These are phyloP conservation scores for Begonia loranthoides DNA, from an alignment of 306 rosid species.

Conservation along the genomic window DNA sequence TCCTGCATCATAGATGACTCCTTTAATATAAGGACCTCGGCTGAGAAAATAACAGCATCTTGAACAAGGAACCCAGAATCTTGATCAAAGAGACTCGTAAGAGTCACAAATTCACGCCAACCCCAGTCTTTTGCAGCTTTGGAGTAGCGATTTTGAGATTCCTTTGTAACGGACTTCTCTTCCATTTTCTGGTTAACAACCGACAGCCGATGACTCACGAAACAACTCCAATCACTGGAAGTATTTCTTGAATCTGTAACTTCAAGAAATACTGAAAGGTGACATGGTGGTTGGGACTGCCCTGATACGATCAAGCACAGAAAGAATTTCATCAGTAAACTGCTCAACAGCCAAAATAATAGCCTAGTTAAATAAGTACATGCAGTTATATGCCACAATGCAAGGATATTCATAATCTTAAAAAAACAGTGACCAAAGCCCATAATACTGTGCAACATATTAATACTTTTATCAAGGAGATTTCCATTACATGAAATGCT, in stretches of 20 bases:
- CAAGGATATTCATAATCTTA: not conserved
- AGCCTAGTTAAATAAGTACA: not conserved
- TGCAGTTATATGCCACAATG: not conserved
- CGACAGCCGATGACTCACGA: constrained; percentile 90
- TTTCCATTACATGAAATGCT: not conserved
- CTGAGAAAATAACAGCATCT: constrained; percentile 93
- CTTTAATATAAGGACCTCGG: constrained; percentile 93
- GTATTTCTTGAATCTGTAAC: constrained; percentile 94
- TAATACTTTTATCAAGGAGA: not conserved
- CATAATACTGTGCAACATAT: not conserved
- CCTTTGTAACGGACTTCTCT: constrained; percentile 95
- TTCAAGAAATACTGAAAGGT: constrained; percentile 98
- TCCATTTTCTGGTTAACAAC: constrained; percentile 90
- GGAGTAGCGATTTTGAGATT: constrained; percentile 98
- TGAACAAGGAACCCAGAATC: constrained; percentile 96
- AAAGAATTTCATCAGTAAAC: constrained; percentile 29
- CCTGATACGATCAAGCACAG: constrained; percentile 57
- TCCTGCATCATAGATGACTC: constrained; percentile 91
- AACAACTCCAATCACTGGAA: constrained; percentile 99
- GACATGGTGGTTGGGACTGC: constrained; percentile 99
- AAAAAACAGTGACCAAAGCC: not conserved
- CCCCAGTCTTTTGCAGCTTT: constrained; percentile 99
- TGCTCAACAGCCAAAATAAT: not conserved
- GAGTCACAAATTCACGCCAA: constrained; percentile 99
- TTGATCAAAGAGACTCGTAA: constrained; percentile 97